Evolutionary conservation across 2,329 filamentous ascomycete species (phyloP), one percentile per base, ranked within the genome.

Genomic region (Fusarium devonianum): DNA sequence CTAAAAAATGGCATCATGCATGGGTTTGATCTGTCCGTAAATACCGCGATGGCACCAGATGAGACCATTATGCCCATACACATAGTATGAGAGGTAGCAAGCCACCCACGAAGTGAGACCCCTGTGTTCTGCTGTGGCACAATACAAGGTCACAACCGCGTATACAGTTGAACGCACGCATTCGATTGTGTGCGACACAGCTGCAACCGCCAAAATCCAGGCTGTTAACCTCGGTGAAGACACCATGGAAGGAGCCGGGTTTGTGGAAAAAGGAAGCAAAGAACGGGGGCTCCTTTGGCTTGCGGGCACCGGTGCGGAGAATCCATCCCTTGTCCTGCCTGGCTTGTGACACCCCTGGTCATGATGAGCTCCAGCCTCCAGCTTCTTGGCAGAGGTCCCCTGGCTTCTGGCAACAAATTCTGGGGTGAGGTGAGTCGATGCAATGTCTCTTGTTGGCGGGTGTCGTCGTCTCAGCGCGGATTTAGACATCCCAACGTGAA

Each of bases 191-290:
- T 21, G 16, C 13, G 35, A 32, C 23, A 33, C 26, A 39, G 49
- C 16, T 7, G 14, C 23, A 18, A 30, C 35, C 25, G 44, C 52
- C 40, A 32, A 46, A 28, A 19, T 7, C 7, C 33, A 26, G 18
- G 30, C 36, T 42, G 38, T 49, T 63, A 60, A 63, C 61, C 61
- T 64, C 61, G 61, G 61, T 64, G 61, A 64, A 64, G 56, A 37
- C 39, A 25, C 21, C 55, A 34, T 45, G 55, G 40, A 53, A 38
- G 25, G 51, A 40, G 30, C 32, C 48, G 28, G 42, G n/a, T n/a
- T n/a, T 34, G 22, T 36, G 42, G 45, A 49, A 52, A 43, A 50
- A 39, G 44, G 21, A 10, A 53, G 56, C 46, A 53, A 44, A 44
- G 53, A 25, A 58, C 40, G 42, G 45, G 45, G 32, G 11, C 29